Base-by-base conservation (phyloP, 2,329 filamentous ascomycete species). In the Verticillium nonalfalfae region DNA sequence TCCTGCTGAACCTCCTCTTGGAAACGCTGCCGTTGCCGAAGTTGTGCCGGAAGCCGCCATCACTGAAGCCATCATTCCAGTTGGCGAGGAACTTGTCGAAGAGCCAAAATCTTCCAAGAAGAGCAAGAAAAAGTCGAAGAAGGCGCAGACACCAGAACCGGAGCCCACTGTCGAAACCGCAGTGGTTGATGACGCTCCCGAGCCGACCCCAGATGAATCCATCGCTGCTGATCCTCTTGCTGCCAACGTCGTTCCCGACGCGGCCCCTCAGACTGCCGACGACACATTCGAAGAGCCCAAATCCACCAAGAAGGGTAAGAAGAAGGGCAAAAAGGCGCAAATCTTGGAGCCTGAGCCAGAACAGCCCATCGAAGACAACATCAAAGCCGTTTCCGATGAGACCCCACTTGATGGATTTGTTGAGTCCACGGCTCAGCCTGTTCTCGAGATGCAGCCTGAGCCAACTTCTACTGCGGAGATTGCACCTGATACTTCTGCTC, bases 111-210 rank as follows among this genome's bases (percentile, higher is more conserved):
- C 71, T 69, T 70, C 73, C 56, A 74, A 73, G 58, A 74, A 74
- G 64, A 72, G 74, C 66, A 80, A 79, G 68, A 69, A 71, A 62
- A 70, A 70, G 60, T 60, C 63, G 21, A 68, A 68, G 56, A 68
- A 68, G 59, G 63, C 65, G 31, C 66, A 65, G 52, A 66, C 21
- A 13, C 11, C 31, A 31, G 62, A 66, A n/a, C 15, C 38, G 40
- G 57, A 57, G 15, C 50, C 34, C 34, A 14, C 33, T 35, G 33
- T 33, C 54, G 26, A 35, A 13, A 35, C 13, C 3, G 54, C 10
- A 6, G 10, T 34, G 26, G 40, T 39, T 36, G 56, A 36, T 31
- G 61, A 56, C 14, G 13, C 62, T 21, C 26, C 26, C 13, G 13
- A 56, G 54, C 5, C 36, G 18, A 14, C 21, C 3, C 18, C 56